These are phyloP conservation scores for Clavulina sp. DNA, from an alignment of 768 basidiomycete genomes.

Conservation along the genomic window DNA sequence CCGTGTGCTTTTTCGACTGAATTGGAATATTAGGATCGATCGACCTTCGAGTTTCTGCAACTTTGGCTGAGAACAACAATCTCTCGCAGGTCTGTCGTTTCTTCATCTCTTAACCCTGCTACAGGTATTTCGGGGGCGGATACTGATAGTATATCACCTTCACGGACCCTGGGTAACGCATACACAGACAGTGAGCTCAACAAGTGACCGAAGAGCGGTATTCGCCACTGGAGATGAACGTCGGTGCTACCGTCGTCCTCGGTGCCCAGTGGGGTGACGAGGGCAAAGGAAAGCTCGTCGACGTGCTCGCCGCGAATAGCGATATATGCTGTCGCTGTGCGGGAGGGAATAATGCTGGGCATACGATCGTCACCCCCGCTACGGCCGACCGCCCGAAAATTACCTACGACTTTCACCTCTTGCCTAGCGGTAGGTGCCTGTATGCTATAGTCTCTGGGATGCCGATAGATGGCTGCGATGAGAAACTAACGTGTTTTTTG, in stretches of 20 bases:
- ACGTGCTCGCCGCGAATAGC: slow-evolving; percentile 75
- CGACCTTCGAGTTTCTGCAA: too few species aligned
- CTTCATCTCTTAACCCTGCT: too few species aligned
- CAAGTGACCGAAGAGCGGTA: too few species aligned
- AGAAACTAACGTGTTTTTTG: not conserved
- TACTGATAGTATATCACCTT: too few species aligned
- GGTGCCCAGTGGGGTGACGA: slow-evolving; percentile 89
- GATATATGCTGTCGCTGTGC: slow-evolving; percentile 95
- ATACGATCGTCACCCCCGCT: slow-evolving; percentile 80
- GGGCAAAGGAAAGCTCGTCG: slow-evolving; percentile 91
- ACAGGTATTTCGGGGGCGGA: too few species aligned
- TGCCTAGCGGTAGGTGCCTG: slow-evolving; percentile 62
- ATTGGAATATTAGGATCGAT: too few species aligned
- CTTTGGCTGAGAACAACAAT: too few species aligned
- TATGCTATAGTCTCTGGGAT: not conserved
- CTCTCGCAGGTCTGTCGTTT: too few species aligned
- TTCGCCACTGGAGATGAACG: too few species aligned
- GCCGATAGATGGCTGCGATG: not conserved
- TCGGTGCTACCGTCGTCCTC: slow-evolving; percentile 51
- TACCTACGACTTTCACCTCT: slow-evolving; percentile 87
- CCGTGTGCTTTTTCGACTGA: too few species aligned
- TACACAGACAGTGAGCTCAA: too few species aligned
- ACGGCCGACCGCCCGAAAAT: slow-evolving; percentile 53
- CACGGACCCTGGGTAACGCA: too few species aligned
- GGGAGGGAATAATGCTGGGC: slow-evolving; percentile 97